phyloP scores from a whole-genome alignment of 805 yeast genomes.

The Metschnikowia reukaufii region DNA sequence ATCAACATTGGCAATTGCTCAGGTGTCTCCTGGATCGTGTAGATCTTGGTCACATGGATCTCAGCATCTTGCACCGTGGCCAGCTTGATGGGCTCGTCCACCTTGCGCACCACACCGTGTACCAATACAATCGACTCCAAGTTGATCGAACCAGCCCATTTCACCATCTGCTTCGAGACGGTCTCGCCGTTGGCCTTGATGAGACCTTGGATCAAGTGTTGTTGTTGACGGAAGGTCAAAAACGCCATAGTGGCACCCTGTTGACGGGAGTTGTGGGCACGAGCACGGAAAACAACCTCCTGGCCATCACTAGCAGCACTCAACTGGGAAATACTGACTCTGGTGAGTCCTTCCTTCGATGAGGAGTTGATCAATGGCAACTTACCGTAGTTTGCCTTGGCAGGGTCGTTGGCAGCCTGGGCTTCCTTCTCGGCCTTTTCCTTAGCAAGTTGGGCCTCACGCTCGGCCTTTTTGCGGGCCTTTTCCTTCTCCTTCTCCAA shows the following conservation, averaged over 20 bases:
- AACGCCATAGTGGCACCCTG: constrained; percentile 96
- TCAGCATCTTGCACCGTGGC: constrained; percentile 92
- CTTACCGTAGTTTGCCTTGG: constrained; percentile 86
- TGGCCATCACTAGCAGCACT: constrained; percentile 68
- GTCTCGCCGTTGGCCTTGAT: constrained; percentile 48
- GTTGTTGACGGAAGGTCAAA: constrained; percentile 92
- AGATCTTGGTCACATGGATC: constrained; percentile 71
- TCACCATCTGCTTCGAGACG: constrained; percentile 92
- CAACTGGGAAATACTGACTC: constrained; percentile 59
- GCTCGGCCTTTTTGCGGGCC: constrained; percentile 88
- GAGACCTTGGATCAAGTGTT: constrained; percentile 79
- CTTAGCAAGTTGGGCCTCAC: constrained; percentile 81
- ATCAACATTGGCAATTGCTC: constrained; percentile 88
- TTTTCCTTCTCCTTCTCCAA: constrained; percentile 91
- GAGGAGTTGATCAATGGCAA: constrained; percentile 81
- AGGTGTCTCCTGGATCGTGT: constrained; percentile 83
- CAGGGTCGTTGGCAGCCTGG: constrained; percentile 72
- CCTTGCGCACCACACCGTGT: constrained; percentile 78
- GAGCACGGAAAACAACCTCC: constrained; percentile 83
- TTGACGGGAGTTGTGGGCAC: constrained; percentile 89
- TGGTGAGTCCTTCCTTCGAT: constrained; percentile 60
- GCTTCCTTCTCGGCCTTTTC: constrained; percentile 83
- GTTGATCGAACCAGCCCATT: constrained; percentile 86
- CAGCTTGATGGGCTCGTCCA: constrained; percentile 82
- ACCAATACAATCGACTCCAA: constrained; percentile 91